These are phyloP conservation scores for Boletus pseudopeckii DNA, from an alignment of 768 basidiomycete genomes.

Conservation along the genomic window DNA sequence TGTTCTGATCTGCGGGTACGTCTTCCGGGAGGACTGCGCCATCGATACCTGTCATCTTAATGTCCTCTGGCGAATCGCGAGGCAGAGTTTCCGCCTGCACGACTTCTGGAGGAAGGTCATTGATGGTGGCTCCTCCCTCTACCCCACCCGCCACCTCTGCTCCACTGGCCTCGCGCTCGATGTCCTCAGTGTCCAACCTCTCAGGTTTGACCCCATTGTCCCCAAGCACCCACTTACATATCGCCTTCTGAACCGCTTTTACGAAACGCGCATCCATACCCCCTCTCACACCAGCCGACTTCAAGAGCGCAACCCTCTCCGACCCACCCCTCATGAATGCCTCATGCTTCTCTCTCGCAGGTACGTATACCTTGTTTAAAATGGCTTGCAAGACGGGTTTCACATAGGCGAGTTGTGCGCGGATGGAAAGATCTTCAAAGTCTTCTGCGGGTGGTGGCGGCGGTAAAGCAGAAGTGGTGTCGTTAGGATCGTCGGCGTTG, in stretches of 20 bases:
- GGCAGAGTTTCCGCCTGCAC: neutral
- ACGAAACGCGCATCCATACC: constrained; percentile 38
- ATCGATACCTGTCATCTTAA: constrained; percentile 22
- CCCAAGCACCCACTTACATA: constrained; percentile 29
- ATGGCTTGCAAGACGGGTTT: constrained; percentile 63
- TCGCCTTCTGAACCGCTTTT: constrained; percentile 32
- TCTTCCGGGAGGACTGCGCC: neutral
- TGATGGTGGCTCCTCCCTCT: neutral
- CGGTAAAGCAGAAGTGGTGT: constrained; percentile 19
- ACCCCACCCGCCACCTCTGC: neutral
- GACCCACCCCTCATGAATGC: constrained; percentile 58
- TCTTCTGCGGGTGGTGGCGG: constrained; percentile 41
- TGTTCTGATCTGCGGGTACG: neutral
- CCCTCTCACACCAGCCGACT: constrained; percentile 36
- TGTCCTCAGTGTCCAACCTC: constrained; percentile 1
- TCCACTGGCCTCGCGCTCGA: neutral
- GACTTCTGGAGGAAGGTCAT: neutral
- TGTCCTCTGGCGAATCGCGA: constrained; percentile 2
- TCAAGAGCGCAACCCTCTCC: constrained; percentile 35
- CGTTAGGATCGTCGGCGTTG: constrained; percentile 16
- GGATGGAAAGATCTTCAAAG: constrained; percentile 51
- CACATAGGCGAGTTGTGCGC: constrained; percentile 60
- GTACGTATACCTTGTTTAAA: constrained; percentile 52
- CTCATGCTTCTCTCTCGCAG: constrained; percentile 47
- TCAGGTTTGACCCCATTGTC: constrained; percentile 10